Evolutionary conservation across 2,329 filamentous ascomycete genomes (phyloP), one percentile per base, ranked within the genome.

Genomic region (Macrophomina pseudophaseolina): DNA sequence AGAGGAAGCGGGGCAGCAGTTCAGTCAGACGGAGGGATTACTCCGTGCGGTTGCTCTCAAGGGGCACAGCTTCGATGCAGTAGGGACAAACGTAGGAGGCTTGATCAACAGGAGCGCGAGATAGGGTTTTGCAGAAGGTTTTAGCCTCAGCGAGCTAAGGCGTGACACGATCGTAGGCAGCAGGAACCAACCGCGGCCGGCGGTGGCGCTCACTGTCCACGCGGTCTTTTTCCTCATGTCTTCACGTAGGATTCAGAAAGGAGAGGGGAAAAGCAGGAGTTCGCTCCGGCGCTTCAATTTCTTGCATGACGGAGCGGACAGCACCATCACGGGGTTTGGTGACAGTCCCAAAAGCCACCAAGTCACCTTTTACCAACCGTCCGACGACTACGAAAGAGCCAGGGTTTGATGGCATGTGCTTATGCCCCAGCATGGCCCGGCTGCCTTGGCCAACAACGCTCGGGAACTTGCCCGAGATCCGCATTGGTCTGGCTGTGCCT

Each of bases 81-180:
- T 23, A 23, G 4, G 5, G 11, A 46, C 5, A 23, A 49, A 49
- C 58, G 58, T 62, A 62, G 58, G 58, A 62, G 58, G 58, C 58
- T 48, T 48, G 42, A 62, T 48, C 42, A 49, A 35, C 42, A 49
- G 58, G 11, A 35, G 16, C 18, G 58, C 16, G 58, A 48, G 58
- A 48, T 48, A 62, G 18, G 58, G 58, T 48, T 62, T 62, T 33
- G 58, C 38, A 49, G 42, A 49, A 62, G 42, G 58, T 48, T 62
- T 62, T 49, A 62, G n/a, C 58, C 58, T 62, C 58, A 62, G 30
- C 16, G 23, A 62, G 58, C 58, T 62, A 62, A 62, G 42, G 58
- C 32, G 46, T 14, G 40, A 30, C 16, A 12, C 35, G 35, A 44
- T 58, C 35, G 46, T 44, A 23, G 23, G 42, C 54, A 59, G 54